Evolutionary conservation across 2,329 filamentous ascomycete species (phyloP).

Genomic region (Paraphoma chrysanthemicola): DNA sequence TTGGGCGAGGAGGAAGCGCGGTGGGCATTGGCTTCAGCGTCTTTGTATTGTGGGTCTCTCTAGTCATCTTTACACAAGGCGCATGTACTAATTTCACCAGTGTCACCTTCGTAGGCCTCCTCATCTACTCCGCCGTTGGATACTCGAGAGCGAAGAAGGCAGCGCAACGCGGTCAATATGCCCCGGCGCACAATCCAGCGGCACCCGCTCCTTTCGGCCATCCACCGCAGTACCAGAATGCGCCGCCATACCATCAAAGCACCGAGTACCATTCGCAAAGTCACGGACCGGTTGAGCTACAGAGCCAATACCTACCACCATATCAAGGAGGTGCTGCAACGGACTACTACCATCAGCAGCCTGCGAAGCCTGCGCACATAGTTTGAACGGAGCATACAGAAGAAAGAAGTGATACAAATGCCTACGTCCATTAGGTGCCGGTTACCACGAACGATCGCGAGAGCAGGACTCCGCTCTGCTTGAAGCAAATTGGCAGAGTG

Average conservation of each 20-base stretch:
- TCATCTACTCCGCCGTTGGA: slow-evolving; percentile 49
- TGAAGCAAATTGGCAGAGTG: no score
- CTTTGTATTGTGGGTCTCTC: slow-evolving; percentile 46
- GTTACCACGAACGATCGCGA: no score
- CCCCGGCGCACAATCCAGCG: slow-evolving; percentile 39
- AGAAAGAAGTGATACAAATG: neutral
- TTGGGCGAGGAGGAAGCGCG: slow-evolving; percentile 25
- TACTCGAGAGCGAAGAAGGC: slow-evolving; percentile 47
- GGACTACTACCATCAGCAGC: slow-evolving; percentile 32
- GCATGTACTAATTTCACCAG: slow-evolving; percentile 26
- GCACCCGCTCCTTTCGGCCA: slow-evolving; percentile 16
- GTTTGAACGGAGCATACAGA: slow-evolving; percentile 17
- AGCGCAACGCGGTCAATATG: slow-evolving; percentile 41
- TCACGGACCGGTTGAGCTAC: slow-evolving; percentile 17
- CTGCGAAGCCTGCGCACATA: slow-evolving; percentile 36
- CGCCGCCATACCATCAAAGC: slow-evolving; percentile 27
- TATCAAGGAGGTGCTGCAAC: slow-evolving; percentile 24
- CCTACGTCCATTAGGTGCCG: neutral
- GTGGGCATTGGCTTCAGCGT: slow-evolving; percentile 35
- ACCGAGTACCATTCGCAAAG: slow-evolving; percentile 36
- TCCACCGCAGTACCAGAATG: slow-evolving; percentile 21
- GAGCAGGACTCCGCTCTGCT: no score
- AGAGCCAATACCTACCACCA: slow-evolving; percentile 25
- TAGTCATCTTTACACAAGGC: neutral
- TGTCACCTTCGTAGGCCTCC: slow-evolving; percentile 44